Percentiles rank a stretch among this genome's conserved stretches.
phyloP scores from a whole-genome alignment of 2,329 filamentous ascomycete species.

The Aspergillus ustus region DNA sequence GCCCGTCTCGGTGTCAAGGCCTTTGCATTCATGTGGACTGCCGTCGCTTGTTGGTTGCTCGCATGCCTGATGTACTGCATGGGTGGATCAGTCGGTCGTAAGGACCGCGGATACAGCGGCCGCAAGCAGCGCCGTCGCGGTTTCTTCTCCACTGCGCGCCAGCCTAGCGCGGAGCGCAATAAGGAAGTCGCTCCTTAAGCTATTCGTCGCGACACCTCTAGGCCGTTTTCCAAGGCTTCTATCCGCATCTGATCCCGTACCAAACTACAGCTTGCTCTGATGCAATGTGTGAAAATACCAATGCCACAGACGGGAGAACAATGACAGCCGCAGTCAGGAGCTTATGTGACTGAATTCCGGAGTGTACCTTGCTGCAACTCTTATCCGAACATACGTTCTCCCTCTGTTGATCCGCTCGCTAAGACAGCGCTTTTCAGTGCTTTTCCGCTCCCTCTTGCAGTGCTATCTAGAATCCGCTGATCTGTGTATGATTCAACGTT shows the following conservation, averaged over 20 bases:
- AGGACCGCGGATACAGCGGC: constrained; percentile 41
- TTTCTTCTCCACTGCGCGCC: constrained; percentile 41
- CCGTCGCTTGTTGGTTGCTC: constrained; percentile 59
- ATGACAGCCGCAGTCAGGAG: not conserved
- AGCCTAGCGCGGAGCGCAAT: constrained; percentile 34
- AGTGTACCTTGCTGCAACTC: not conserved
- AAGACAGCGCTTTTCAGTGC: not conserved
- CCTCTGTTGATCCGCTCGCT: constrained; percentile 1
- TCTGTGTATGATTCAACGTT: constrained; percentile 3
- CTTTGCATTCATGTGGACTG: constrained; percentile 66
- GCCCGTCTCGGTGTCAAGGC: constrained; percentile 61
- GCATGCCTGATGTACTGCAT: constrained; percentile 63
- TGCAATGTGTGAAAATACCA: not conserved
- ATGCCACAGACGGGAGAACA: not conserved
- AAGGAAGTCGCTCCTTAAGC: constrained; percentile 36
- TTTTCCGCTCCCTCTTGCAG: not conserved
- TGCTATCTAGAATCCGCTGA: constrained; percentile 10
- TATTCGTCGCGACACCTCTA: not conserved
- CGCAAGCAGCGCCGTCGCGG: constrained; percentile 43
- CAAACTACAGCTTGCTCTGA: not conserved
- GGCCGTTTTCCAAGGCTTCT: not conserved
- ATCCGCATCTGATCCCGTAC: not conserved
- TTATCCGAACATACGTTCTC: not conserved
- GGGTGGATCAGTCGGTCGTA: constrained; percentile 42
- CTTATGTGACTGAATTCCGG: not conserved